Evolutionary conservation across 108 stramenopile species (phyloP), one percentile per base, ranked within the genome.

Genomic region (Poteriospumella lacustris): DNA sequence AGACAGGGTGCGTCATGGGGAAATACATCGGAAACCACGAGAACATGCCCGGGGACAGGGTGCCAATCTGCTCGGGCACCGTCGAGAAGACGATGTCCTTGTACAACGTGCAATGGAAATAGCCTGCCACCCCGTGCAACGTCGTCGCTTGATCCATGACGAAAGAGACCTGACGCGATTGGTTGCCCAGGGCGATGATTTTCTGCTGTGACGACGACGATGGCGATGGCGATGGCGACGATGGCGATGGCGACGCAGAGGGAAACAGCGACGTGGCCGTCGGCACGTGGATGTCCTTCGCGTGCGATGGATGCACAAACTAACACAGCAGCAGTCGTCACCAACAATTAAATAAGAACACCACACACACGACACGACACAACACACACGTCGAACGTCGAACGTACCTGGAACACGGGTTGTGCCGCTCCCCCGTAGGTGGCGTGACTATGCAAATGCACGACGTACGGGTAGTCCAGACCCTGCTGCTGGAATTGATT

Each of bases 11-110:
- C 38, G 81, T 82, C 24, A 97, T 70, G 67, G 96, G 96, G 76
- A 97, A 91, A 80, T 90, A 97, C 36, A 96, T 64, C 43, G 96
- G 95, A 78, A 97, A 97, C 96, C 96, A 96, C 41, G 90, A 90
- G 86, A 95, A 98, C 95, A 96, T 96, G 29, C 92, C 92, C 68
- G 83, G 82, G 26, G 95, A 96, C 83, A 95, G 96, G n/a, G n/a
- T n/a, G n/a, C n/a, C n/a, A n/a, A n/a, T n/a, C 12, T 89, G 85
- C 67, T 69, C 58, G 9, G 98, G 98, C 29, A 92, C 89, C 70
- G 93, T 99, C 68, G 91, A 92, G 72, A 97, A 93, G 41, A 81
- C 47, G 38, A 90, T 84, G 77, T 68, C 83, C 73, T 86, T 76
- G 78, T 94, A 97, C 44, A 99, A 85, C 52, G 89, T 79, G 26